phyloP scores from a whole-genome alignment of 139 green algal genomes.

The Dunaliella primolecta region DNA sequence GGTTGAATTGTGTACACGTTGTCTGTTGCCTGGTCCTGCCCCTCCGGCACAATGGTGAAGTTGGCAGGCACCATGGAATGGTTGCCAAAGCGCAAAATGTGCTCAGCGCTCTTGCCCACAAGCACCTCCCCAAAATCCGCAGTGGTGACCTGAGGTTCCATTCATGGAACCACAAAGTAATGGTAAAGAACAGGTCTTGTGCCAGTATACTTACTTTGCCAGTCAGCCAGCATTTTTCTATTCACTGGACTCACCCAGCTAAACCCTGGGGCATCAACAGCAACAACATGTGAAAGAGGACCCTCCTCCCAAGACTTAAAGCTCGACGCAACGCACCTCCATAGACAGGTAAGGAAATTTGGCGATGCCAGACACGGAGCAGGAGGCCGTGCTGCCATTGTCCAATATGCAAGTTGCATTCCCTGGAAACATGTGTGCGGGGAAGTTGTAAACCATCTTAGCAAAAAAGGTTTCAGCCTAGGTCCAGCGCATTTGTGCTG shows the following conservation, averaged over 20 bases:
- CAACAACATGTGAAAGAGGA: too few species aligned
- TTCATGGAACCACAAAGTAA: too few species aligned
- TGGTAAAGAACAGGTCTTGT: too few species aligned
- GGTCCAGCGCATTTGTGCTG: too few species aligned
- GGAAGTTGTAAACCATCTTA: neutral
- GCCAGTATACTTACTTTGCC: too few species aligned
- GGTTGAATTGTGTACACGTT: slow-evolving; percentile 30
- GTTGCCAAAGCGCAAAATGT: slow-evolving; percentile 48
- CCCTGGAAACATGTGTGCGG: neutral
- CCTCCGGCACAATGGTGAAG: slow-evolving; percentile 39
- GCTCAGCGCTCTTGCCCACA: slow-evolving; percentile 47
- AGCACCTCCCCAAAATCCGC: slow-evolving; percentile 64
- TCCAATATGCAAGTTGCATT: slow-evolving; percentile 46
- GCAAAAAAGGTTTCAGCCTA: too few species aligned
- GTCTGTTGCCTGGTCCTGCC: neutral
- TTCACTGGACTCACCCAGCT: too few species aligned
- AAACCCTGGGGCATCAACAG: too few species aligned
- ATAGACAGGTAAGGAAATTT: slow-evolving; percentile 70
- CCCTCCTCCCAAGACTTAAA: too few species aligned
- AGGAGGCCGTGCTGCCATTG: slow-evolving; percentile 24
- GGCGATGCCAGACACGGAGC: slow-evolving; percentile 55
- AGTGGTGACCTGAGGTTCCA: neutral
- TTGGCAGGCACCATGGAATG: slow-evolving; percentile 52
- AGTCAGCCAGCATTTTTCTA: too few species aligned
- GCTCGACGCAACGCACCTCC: too few species aligned